Evolutionary conservation across 1,284 basidiomycete species (phyloP), one percentile per base, ranked within the genome.

Genomic region (Sporisorium graminicola): DNA sequence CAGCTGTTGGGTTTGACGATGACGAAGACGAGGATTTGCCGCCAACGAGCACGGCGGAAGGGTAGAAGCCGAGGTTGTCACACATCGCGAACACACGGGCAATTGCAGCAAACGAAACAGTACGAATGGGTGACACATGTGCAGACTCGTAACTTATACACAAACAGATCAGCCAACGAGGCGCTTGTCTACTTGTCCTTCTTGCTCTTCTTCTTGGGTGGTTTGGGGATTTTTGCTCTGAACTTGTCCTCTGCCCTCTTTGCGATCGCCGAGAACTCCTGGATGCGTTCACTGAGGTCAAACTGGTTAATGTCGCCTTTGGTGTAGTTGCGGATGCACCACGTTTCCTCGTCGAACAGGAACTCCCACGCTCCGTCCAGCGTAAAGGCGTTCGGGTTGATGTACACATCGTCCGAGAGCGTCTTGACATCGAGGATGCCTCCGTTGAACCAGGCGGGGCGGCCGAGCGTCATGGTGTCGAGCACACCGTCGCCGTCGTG

Each of bases 261-360:
- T 0, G 72, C 72, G 47, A 74, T 58, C 1, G 35, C 40, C 37
- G 58, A 65, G 59, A 74, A 65, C 56, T 65, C 62, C 18, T 62
- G 52, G 47, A 74, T 74, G 3, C 63, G 46, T 12, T 46, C 47
- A 2, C 46, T 60, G n/a, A 74, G 52, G 22, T 61, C 62, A 24
- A 74, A 74, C 29, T 65, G 33, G 2, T 44, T n/a, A 20, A 74
- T 31, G 33, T 69, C 33, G 18, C 72, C 72, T 53, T 57, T 49
- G n/a, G 72, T 74, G 46, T 74, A 74, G 56, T 74, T 74, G 13
- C 72, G 43, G 8, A 74, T 74, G 56, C 72, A 74, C 72, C 72
- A 74, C n/a, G 52, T 55, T 33, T 74, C 72, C 18, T 65, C 56
- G 1, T 74, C 66, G 27, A 74, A 74, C 29, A 74, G 22, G 42